Percentiles rank a stretch among this genome's conserved stretches.
phyloP scores from a whole-genome alignment of 108 stramenopile species.

The Pseudonitzschia multiseries region DNA sequence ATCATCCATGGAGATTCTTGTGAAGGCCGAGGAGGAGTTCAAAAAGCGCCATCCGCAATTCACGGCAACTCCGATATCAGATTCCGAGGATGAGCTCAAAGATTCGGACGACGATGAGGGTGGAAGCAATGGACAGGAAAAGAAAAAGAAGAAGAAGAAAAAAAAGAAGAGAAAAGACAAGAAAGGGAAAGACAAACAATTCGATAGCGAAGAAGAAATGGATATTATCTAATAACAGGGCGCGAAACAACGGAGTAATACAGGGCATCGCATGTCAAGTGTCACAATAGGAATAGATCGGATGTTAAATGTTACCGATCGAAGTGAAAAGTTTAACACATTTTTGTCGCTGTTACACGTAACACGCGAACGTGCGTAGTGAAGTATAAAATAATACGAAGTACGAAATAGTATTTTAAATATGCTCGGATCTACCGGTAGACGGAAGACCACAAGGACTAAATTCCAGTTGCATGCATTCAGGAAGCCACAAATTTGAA shows the following conservation, averaged over 20 bases:
- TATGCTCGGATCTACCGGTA: too few relatives aligned
- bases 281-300: not conserved
- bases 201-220: not conserved
- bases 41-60: constrained; percentile 21
- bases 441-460: too few relatives aligned
- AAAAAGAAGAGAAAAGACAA: not conserved
- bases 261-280: not conserved
- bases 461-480: too few relatives aligned
- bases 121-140: not conserved
- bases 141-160: constrained; percentile 22
- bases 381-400: too few relatives aligned
- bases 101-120: not conserved
- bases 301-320: not conserved
- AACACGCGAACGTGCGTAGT: too few relatives aligned
- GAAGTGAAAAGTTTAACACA: too few relatives aligned
- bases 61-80: not conserved
- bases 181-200: constrained; percentile 2
- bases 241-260: not conserved
- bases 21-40: constrained; percentile 38
- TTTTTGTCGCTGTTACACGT: too few relatives aligned
- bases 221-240: constrained; percentile 6
- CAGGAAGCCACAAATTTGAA: too few relatives aligned
- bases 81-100: not conserved
- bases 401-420: too few relatives aligned
- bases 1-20: constrained; percentile 25